These are phyloP conservation scores for Daldinia childiae DNA, from an alignment of 495 filamentous ascomycete species.

Conservation along the genomic window DNA sequence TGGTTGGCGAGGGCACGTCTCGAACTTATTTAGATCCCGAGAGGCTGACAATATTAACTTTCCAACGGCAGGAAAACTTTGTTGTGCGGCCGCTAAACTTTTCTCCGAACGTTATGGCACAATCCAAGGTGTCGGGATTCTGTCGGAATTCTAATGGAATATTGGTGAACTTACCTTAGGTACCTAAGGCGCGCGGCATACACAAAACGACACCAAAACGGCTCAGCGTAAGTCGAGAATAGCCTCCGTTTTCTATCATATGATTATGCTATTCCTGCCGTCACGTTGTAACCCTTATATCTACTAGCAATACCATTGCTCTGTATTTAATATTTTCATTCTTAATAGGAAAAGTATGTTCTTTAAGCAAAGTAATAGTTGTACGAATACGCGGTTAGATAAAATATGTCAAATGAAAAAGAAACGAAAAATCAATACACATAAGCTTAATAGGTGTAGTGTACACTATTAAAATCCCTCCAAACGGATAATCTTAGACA, in stretches of 20 bases:
- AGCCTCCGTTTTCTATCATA: background rate
- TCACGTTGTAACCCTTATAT: too few species aligned
- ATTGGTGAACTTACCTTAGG: background rate
- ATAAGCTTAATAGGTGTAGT: too few species aligned
- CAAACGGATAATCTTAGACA: too few species aligned
- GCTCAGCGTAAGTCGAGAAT: background rate
- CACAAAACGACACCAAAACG: background rate
- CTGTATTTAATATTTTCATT: too few species aligned
- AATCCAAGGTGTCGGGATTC: slow-evolving; percentile 15
- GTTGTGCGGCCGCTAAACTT: slow-evolving; percentile 3
- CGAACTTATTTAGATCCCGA: background rate
- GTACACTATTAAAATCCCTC: too few species aligned
- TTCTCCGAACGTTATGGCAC: background rate
- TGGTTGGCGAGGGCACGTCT: background rate
- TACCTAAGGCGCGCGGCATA: background rate
- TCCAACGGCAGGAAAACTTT: background rate
- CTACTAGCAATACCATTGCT: too few species aligned
- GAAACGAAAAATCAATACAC: background rate
- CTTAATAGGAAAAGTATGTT: too few species aligned
- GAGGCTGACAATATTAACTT: slow-evolving; percentile 6
- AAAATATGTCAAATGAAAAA: background rate
- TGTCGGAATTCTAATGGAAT: background rate
- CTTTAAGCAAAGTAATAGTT: too few species aligned
- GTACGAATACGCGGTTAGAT: too few species aligned
- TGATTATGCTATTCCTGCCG: too few species aligned